phyloP scores from a whole-genome alignment of 768 basidiomycete species.

The Auriscalpium microsporum region DNA sequence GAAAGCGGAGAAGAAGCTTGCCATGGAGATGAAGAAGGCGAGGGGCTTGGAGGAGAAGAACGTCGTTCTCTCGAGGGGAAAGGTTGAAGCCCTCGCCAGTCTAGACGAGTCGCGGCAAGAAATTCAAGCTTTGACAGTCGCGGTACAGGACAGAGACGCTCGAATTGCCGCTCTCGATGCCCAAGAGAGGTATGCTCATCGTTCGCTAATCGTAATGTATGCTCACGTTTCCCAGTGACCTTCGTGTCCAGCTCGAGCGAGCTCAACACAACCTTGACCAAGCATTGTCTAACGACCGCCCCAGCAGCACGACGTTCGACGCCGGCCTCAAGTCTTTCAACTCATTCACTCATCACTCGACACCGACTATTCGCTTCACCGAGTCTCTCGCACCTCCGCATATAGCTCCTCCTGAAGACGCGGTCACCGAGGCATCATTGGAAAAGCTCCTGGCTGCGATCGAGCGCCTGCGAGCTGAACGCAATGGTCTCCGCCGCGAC shows the following conservation, averaged over 20 bases:
- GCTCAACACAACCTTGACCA: not conserved
- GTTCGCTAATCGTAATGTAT: not conserved
- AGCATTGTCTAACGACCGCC: not conserved
- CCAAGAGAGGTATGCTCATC: constrained; percentile 18
- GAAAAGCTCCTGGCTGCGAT: constrained; percentile 53
- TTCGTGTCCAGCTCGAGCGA: constrained; percentile 5
- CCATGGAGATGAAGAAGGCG: constrained; percentile 33
- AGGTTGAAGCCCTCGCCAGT: constrained; percentile 39
- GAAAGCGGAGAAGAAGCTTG: constrained; percentile 20
- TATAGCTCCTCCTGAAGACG: not conserved
- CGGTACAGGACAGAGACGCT: constrained; percentile 16
- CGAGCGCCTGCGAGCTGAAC: constrained; percentile 58
- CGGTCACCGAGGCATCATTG: constrained; percentile 25
- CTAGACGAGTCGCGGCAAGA: constrained; percentile 31
- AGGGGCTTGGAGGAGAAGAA: constrained; percentile 35
- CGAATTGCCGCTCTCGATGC: constrained; percentile 20
- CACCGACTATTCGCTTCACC: not conserved
- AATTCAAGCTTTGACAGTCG: constrained; percentile 12
- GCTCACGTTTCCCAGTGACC: constrained; percentile 1
- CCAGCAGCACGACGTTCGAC: not conserved
- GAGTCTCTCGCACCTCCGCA: not conserved
- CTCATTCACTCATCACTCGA: not conserved
- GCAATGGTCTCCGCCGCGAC: constrained; percentile 53
- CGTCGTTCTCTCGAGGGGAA: constrained; percentile 43
- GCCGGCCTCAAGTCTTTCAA: not conserved